Evolutionary conservation across 1,284 basidiomycete species (phyloP), one percentile per base, ranked within the genome.

Genomic region (Boletus hoseneyae): DNA sequence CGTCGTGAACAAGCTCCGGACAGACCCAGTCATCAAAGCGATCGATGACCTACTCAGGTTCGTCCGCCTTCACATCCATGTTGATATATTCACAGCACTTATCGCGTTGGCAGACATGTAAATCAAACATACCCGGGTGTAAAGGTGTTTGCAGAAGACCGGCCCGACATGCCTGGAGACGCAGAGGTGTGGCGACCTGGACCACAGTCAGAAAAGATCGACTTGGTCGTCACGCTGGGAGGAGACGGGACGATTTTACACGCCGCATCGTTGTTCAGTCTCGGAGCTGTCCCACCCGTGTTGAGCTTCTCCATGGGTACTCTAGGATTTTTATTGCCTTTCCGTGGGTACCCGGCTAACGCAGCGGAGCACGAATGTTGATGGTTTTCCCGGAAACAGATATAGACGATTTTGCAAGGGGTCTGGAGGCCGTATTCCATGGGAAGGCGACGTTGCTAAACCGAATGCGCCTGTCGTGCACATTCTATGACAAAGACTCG

Each of bases 221-320:
- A 96, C 66, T 76, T 98, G 8, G 87, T 97, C 13, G 82, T 98
- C 29, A 97, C 95, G 0, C 71, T 98, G 2, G 95, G 95, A 43
- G 95, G 95, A 21, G 95, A 98, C 65, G 95, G 95, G 3, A 97
- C 96, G 2, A 95, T 98, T 43, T 77, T 98, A 4, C 94, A 97
- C 64, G 93, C 93, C 0, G 95, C 94, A 5, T 93, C 92, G 21
- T 73, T 98, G 6, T 98, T 98, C 68, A 90, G 87, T 59, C 75
- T 80, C 8, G 89, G 88, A 30, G 87, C 91, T 19, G 94, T 97
- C 12, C 95, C 95, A 2, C 95, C 96, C 0, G 94, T 98, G 0
- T 73, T 98, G 33, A 95, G 92, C 64, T 97, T 98, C 70, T 94
- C 90, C 0, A 93, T 97, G 90, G 96, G 95, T 7, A 95, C 92